phyloP scores from a whole-genome alignment of 805 yeast species.

The Clavispora carvajalis region DNA sequence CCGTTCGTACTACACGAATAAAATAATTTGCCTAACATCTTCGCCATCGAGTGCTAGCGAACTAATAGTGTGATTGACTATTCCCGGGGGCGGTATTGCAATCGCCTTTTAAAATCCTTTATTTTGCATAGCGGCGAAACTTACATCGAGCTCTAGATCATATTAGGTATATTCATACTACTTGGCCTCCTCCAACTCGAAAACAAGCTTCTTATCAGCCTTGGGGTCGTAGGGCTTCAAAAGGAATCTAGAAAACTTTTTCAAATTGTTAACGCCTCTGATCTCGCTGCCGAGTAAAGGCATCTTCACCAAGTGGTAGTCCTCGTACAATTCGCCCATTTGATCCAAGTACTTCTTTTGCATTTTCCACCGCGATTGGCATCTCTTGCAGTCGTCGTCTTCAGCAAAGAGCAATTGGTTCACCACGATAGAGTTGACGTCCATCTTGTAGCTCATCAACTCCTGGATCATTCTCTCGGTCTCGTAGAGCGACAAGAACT shows the following conservation, averaged over 20 bases:
- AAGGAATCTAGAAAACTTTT: slow-evolving; percentile 76
- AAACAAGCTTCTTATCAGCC: slow-evolving; percentile 47
- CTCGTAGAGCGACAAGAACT: slow-evolving; percentile 91
- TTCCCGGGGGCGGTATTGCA: no score
- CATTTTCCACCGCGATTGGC: slow-evolving; percentile 91
- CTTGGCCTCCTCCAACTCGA: slow-evolving; percentile 47
- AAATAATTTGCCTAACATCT: no score
- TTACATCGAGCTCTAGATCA: not conserved
- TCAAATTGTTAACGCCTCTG: slow-evolving; percentile 83
- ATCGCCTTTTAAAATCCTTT: no score
- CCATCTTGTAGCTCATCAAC: slow-evolving; percentile 89
- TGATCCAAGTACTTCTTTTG: slow-evolving; percentile 92
- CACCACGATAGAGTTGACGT: slow-evolving; percentile 92
- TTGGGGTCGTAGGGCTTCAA: slow-evolving; percentile 72
- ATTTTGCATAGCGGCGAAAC: no score
- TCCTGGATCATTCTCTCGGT: slow-evolving; percentile 98
- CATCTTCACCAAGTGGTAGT: slow-evolving; percentile 92
- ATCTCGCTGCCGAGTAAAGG: slow-evolving; percentile 94
- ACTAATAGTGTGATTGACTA: no score
- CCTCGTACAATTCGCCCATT: slow-evolving; percentile 94
- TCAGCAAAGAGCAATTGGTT: slow-evolving; percentile 90
- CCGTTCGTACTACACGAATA: no score
- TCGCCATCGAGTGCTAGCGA: no score
- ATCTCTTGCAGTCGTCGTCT: slow-evolving; percentile 79
- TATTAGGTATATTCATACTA: slow-evolving; percentile 8